Base-by-base conservation (phyloP, 306 rosid genomes). In the Dicorynia guianensis region DNA sequence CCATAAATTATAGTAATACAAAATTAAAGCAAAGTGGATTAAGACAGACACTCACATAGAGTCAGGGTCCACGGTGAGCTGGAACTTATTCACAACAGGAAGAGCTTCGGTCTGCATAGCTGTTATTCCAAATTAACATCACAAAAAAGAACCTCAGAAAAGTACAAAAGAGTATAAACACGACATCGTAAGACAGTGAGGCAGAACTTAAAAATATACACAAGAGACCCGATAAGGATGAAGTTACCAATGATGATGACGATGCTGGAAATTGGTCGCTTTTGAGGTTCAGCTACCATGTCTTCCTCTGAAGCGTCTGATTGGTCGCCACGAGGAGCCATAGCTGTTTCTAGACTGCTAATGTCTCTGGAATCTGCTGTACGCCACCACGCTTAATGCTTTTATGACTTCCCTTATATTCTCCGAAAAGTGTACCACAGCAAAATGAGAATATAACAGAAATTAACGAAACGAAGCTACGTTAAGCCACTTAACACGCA, bases 61-160 rank as follows among this genome's bases (percentile, higher is more conserved):
- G 38, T 75, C 60, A 49, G 69, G 79, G 61, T 87, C 96, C 80
- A 89, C 88, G 12, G 74, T 77, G 52, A 95, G 97, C 48, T 86
- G 84, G 33, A 92, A 84, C 81, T 77, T 95, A 65, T 90, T 87
- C 40, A 90, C 96, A 35, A 92, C 69, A 43, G 97, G 97, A 82
- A 90, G 91, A 62, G 99, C 99, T 81, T 95, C 99, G 15, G 96
- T 80, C 87, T 92, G 96, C 99, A 92, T 95, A 86, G 97, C 99
- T 95, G 84, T 75, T 7, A 77, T 55, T 63, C 42, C 67, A 53
- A 69, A 67, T 8, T 14, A 54, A 52, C 36, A 65, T 11, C 40
- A 70, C 44, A 3, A 75, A 71, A 65, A 55, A 12, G 12, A 65
- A 67, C 25, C 50, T n/a, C 4, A 11, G 1, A 5, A 69, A 53